Base-by-base conservation (phyloP, 345 rosid species). In the Hibiscus trionum region DNA sequence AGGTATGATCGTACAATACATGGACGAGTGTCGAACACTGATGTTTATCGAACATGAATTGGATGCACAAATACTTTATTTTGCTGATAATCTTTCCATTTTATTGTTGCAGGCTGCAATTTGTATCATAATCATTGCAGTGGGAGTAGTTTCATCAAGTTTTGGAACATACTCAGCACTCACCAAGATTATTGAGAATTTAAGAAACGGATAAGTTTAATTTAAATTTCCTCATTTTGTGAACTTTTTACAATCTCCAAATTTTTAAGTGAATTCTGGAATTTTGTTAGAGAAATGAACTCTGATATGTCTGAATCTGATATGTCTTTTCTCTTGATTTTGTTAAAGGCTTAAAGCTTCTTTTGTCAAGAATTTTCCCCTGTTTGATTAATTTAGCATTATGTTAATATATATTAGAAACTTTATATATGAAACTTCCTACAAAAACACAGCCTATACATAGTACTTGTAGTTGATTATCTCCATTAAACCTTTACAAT, bases 151-250 rank as follows among this genome's bases (percentile, higher is more conserved):
- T 63, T 86, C 91, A 5, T 83, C 95, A 11, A 84, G 6, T 3
- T 73, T 88, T 14, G 98, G 97, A 69, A 77, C 97, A 5, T 85
- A 84, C 63, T 87, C 96, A 0, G 87, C 97, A 17, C 78, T 94
- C 1, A 71, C 95, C 66, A 79, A 77, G 82, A 91, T 91, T 77
- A 70, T 87, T 31, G 79, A 88, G 81, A 76, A 70, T 42, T 84
- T 91, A 82, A 72, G 81, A 61, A 53, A 66, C 12, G 49, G 55
- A 46, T 14, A 31, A n/a, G 8, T 61, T 10, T 56, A 56, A 21
- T 56, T 62, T 58, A 9, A 26, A 58, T 58, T 35, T 37, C 47
- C 0, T 21, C 4, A 7, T 24, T 24, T 16, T 56, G 15, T 14
- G 14, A 24, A n/a, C 35, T 66, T 35, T 14, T 66, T 14, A 0